Evolutionary conservation across 257 asterid genomes (phyloP).

Genomic region (Nicotiana tabacum): DNA sequence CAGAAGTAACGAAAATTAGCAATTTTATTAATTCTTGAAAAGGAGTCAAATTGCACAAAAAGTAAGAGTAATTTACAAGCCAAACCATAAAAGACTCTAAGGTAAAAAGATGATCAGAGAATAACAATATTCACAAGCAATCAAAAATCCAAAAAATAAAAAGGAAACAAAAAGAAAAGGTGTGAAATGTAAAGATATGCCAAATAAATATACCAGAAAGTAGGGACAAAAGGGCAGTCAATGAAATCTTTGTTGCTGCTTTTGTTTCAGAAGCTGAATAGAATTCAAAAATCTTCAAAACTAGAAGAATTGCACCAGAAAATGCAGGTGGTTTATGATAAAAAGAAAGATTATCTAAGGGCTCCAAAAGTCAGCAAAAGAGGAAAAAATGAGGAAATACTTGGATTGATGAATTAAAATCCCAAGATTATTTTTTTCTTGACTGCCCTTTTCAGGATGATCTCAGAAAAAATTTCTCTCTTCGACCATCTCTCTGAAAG

Average conservation of each 20-base stretch:
- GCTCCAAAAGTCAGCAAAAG: slow-evolving; percentile 3
- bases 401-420: not conserved
- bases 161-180: slow-evolving; percentile 25
- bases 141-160: slow-evolving; percentile 13
- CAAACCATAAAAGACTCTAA: slow-evolving; percentile 10
- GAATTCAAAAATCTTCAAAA: not conserved
- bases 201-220: slow-evolving; percentile 31
- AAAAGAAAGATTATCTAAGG: not conserved
- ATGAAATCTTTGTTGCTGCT: slow-evolving; percentile 16
- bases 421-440: slow-evolving; percentile 20
- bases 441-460: slow-evolving; percentile 77
- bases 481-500: slow-evolving; percentile 82
- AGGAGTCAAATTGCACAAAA: slow-evolving; percentile 18
- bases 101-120: slow-evolving; percentile 20
- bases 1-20: slow-evolving; percentile 11
- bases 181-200: slow-evolving; percentile 8
- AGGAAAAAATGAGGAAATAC: not conserved
- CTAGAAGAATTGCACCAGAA: slow-evolving; percentile 15
- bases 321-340: slow-evolving; percentile 3
- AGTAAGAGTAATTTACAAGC: slow-evolving; percentile 19
- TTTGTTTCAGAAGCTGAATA: not conserved
- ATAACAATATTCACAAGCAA: slow-evolving; percentile 34
- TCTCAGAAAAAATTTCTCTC: slow-evolving; percentile 81
- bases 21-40: slow-evolving; percentile 12
- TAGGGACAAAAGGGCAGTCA: slow-evolving; percentile 33